These are phyloP conservation scores for Plasmodium gonderi DNA, from an alignment of 169 alveolate genomes.

Conservation along the genomic window DNA sequence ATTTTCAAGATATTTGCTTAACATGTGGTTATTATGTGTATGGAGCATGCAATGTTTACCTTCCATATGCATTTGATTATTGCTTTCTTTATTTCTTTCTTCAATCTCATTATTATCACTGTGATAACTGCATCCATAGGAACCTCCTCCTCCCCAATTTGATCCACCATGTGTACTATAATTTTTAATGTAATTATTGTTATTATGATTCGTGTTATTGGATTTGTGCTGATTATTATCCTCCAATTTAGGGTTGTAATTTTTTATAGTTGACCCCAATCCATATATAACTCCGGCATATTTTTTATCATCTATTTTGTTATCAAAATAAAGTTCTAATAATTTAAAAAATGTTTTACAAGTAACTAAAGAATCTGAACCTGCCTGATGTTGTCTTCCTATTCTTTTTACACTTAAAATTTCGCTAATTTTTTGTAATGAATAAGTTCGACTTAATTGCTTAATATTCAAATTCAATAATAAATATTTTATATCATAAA, in stretches of 20 bases:
- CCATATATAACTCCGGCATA: constrained; percentile 90
- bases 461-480: constrained; percentile 89
- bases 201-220: not conserved
- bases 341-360: constrained; percentile 94
- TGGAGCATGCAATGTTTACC: constrained; percentile 8
- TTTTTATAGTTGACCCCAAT: constrained; percentile 83
- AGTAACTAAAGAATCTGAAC: constrained; percentile 97
- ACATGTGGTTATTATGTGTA: not conserved
- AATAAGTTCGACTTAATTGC: constrained; percentile 84
- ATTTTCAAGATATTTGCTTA: constrained; percentile 1
- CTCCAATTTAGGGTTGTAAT: constrained; percentile 59
- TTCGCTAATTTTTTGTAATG: constrained; percentile 90
- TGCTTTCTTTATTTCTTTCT: not conserved
- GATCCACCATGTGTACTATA: not conserved
- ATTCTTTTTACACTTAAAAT: constrained; percentile 91
- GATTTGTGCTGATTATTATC: constrained; percentile 4
- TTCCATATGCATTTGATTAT: not conserved
- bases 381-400: constrained; percentile 99
- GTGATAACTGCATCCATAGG: not conserved
- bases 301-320: constrained; percentile 87
- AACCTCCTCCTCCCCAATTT: not conserved
- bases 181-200: constrained; percentile 2
- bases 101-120: not conserved
- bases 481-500: constrained; percentile 95
- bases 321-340: constrained; percentile 87